Evolutionary conservation across 441 rosid genomes (phyloP).

Genomic region (Corymbia citriodora): DNA sequence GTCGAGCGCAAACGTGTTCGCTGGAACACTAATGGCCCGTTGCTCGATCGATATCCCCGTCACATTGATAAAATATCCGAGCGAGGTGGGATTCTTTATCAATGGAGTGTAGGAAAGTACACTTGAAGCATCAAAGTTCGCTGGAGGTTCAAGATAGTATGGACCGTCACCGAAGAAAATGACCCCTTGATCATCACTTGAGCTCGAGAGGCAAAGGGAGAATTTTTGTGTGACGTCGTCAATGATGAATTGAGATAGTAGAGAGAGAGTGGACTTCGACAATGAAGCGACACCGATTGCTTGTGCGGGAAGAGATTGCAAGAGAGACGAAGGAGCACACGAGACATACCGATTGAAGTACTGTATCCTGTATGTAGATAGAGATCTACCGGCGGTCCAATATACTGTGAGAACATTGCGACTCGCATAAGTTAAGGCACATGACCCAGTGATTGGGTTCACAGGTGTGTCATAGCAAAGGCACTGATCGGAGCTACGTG

Average conservation of each 20-base stretch:
- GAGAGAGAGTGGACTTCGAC: background rate
- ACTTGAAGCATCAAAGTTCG: background rate
- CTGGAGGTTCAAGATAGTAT: background rate
- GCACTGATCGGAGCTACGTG: background rate
- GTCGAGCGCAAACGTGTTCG: slow-evolving; percentile 12
- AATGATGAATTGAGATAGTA: background rate
- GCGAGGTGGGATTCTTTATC: slow-evolving; percentile 1
- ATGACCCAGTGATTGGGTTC: background rate
- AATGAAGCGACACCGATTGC: background rate
- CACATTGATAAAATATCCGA: slow-evolving; percentile 20
- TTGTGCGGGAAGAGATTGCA: background rate
- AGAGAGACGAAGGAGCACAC: background rate
- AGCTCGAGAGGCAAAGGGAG: background rate
- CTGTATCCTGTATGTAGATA: background rate
- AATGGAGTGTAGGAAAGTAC: background rate
- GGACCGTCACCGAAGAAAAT: background rate
- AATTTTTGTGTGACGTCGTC: background rate
- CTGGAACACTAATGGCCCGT: background rate
- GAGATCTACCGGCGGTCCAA: background rate
- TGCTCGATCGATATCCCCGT: slow-evolving; percentile 14
- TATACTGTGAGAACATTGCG: background rate
- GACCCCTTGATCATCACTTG: background rate
- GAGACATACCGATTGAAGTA: background rate
- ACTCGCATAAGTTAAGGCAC: background rate
- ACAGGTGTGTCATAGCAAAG: background rate